These are phyloP conservation scores for Tetrapisispora phaffii DNA, from an alignment of 805 yeast species.

Conservation along the genomic window DNA sequence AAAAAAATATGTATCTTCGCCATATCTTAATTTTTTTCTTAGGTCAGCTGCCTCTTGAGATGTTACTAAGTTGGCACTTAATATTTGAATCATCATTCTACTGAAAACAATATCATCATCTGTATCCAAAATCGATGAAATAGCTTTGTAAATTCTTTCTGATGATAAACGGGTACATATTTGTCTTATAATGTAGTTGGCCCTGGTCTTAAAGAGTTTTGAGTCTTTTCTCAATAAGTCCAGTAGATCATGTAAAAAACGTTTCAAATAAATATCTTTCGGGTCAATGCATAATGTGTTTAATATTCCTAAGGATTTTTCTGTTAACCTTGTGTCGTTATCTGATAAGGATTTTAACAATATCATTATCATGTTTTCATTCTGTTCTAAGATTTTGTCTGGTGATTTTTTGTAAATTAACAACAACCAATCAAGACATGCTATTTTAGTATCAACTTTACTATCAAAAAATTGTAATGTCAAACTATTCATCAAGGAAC, in stretches of 20 bases:
- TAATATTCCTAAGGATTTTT: constrained; percentile 23
- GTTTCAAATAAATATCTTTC: constrained; percentile 63
- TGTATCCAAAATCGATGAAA: constrained; percentile 61
- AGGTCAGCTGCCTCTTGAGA: constrained; percentile 69
- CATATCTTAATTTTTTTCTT: constrained; percentile 54
- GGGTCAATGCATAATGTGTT: constrained; percentile 29
- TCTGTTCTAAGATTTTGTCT: constrained; percentile 41
- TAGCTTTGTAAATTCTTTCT: constrained; percentile 69
- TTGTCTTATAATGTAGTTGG: constrained; percentile 76
- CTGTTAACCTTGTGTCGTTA: constrained; percentile 30
- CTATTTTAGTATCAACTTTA: constrained; percentile 71
- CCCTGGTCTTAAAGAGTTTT: constrained; percentile 54
- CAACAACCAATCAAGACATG: constrained; percentile 83
- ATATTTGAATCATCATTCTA: constrained; percentile 72
- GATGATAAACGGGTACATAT: constrained; percentile 73
- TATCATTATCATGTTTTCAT: constrained; percentile 62
- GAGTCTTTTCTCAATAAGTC: constrained; percentile 61
- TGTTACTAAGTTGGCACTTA: constrained; percentile 76
- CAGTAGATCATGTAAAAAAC: constrained; percentile 63
- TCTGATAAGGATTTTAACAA: constrained; percentile 62
- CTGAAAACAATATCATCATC: constrained; percentile 60
- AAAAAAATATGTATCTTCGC: constrained; percentile 68
- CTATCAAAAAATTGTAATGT: constrained; percentile 64
- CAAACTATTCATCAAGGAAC: constrained; percentile 58
- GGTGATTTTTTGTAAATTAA: constrained; percentile 69